Conservation (phyloP, 805 yeast genomes). For the Metschnikowia kofuensis region DNA sequence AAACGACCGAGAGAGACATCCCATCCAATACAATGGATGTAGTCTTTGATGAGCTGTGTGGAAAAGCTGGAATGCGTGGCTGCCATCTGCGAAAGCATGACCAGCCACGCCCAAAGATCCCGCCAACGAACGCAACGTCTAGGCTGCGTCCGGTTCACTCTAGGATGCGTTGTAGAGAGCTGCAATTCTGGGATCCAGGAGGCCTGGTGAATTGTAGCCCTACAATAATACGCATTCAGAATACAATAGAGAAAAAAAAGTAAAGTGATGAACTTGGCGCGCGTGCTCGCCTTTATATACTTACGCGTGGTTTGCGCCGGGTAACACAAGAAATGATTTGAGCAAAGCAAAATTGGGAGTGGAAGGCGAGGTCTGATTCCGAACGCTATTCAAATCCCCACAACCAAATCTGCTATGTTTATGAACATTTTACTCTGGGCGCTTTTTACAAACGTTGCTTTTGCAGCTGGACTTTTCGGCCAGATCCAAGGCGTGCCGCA, state of each 20-base stretch:
- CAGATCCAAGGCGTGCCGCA: slow-evolving; percentile 28
- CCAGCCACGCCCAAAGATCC: slow-evolving; percentile 40
- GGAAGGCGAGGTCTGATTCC: too few species aligned
- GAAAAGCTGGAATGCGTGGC: slow-evolving; percentile 43
- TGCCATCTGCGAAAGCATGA: slow-evolving; percentile 20
- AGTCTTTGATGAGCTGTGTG: slow-evolving; percentile 24
- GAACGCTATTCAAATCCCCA: background rate
- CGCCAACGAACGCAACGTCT: slow-evolving; percentile 35
- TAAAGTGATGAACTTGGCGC: background rate
- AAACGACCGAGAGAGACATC: too few species aligned
- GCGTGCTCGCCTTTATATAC: slow-evolving; percentile 12
- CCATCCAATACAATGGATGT: too few species aligned
- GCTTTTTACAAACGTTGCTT: background rate
- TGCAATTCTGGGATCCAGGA: slow-evolving; percentile 31
- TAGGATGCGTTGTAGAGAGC: slow-evolving; percentile 52
- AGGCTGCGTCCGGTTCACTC: slow-evolving; percentile 37
- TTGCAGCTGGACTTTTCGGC: slow-evolving; percentile 22
- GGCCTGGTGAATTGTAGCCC: slow-evolving; percentile 35
- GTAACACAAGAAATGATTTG: slow-evolving; percentile 17
- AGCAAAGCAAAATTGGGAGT: too few species aligned
- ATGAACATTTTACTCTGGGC: background rate
- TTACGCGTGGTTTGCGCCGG: slow-evolving; percentile 18
- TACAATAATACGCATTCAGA: slow-evolving; percentile 49
- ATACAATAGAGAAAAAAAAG: slow-evolving; percentile 39
- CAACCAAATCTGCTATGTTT: background rate